phyloP scores from a whole-genome alignment of 179 eudicot species.

The Vitellaria paradoxa region DNA sequence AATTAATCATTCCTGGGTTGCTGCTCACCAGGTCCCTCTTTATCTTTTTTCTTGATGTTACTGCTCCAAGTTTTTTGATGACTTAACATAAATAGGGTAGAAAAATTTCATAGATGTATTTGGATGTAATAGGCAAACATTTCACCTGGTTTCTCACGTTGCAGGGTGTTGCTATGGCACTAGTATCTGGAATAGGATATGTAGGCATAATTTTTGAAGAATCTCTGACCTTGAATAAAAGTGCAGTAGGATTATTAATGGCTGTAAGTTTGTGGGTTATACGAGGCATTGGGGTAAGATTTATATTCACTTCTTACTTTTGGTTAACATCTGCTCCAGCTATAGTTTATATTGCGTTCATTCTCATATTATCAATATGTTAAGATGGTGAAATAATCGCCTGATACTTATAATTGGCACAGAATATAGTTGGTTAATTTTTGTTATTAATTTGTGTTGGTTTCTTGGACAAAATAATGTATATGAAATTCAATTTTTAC shows the following conservation, averaged over 20 bases:
- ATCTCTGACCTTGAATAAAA: constrained; percentile 93
- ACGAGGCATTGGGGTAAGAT: constrained; percentile 85
- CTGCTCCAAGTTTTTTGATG: background rate
- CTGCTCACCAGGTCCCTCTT: constrained; percentile 79
- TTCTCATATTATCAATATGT: constrained; percentile 18
- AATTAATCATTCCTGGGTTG: constrained; percentile 93
- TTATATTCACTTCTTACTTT: constrained; percentile 1
- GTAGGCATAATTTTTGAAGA: constrained; percentile 95
- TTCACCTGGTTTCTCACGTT: constrained; percentile 22
- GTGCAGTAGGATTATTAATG: constrained; percentile 96
- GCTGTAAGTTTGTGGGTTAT: constrained; percentile 93
- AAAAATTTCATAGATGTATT: background rate
- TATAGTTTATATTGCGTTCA: background rate
- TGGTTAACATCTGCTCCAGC: background rate
- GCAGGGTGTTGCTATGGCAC: constrained; percentile 93
- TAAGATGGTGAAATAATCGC: background rate
- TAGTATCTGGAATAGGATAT: constrained; percentile 86
- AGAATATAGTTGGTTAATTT: background rate
- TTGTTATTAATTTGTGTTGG: no score
- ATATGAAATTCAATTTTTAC: background rate
- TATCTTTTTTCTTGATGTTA: constrained; percentile 7
- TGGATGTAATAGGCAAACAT: background rate
- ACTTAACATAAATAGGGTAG: background rate
- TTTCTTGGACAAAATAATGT: background rate
- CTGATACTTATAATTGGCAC: background rate